These are phyloP conservation scores for Macrolepiota fuliginosa DNA, from an alignment of 768 basidiomycete species.

Conservation along the genomic window DNA sequence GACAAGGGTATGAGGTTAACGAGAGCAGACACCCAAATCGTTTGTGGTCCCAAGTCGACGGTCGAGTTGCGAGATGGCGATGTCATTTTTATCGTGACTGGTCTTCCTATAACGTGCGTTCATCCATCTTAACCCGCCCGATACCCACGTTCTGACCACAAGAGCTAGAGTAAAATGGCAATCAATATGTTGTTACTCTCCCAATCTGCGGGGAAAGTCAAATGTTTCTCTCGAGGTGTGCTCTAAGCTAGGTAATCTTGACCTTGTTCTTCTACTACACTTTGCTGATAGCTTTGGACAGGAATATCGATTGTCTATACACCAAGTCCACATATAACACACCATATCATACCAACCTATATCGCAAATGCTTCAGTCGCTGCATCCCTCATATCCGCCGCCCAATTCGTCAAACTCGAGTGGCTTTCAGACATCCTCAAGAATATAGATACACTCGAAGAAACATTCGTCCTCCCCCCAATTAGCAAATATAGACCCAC, in stretches of 20 bases:
- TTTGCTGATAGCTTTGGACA: constrained; percentile 18
- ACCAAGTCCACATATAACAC: constrained; percentile 48
- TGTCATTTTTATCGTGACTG: constrained; percentile 40
- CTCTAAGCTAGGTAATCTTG: constrained; percentile 46
- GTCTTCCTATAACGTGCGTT: constrained; percentile 45
- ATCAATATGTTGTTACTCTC: constrained; percentile 46
- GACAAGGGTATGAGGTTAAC: constrained; percentile 43
- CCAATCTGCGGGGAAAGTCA: constrained; percentile 32
- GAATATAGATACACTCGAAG: constrained; percentile 43
- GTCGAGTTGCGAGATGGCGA: constrained; percentile 56
- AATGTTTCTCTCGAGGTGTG: constrained; percentile 40
- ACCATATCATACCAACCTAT: constrained; percentile 58
- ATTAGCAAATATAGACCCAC: constrained; percentile 56
- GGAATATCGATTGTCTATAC: constrained; percentile 56
- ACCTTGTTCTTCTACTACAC: not conserved
- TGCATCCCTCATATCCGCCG: constrained; percentile 55
- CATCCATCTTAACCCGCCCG: not conserved
- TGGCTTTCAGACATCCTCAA: constrained; percentile 66
- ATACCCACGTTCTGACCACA: not conserved
- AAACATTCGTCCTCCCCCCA: constrained; percentile 46
- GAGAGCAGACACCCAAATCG: constrained; percentile 31
- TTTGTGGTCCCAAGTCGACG: constrained; percentile 35
- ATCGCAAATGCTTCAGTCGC: constrained; percentile 48
- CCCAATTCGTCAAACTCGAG: constrained; percentile 59
- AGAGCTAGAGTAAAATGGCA: constrained; percentile 47